These are phyloP conservation scores for Metarhizium rileyi DNA, from an alignment of 2,329 filamentous ascomycete genomes.

Conservation along the genomic window DNA sequence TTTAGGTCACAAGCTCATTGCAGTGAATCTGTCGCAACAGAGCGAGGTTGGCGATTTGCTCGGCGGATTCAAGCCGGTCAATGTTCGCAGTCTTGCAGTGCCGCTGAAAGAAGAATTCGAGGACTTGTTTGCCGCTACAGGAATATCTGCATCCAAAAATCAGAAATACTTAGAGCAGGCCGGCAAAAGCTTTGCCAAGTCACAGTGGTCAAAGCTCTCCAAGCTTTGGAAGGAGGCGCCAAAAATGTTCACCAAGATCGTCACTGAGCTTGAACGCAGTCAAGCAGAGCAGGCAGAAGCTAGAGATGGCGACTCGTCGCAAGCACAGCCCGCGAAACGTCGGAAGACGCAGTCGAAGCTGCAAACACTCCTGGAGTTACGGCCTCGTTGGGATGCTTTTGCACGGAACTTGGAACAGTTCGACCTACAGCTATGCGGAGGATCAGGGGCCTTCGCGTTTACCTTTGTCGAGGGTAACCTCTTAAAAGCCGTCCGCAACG, in stretches of 20 bases:
- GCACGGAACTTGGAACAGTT: conserved; percentile 65
- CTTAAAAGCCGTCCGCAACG: conserved; percentile 89
- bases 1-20: conserved; percentile 76
- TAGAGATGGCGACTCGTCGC: conserved; percentile 21
- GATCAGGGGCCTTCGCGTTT: conserved; percentile 75
- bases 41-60: conserved; percentile 94
- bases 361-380: conserved; percentile 47
- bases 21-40: conserved; percentile 95
- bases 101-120: conserved; percentile 93
- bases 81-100: conserved; percentile 75
- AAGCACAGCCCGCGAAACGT: conserved; percentile 60
- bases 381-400: conserved; percentile 72
- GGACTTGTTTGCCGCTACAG: conserved; percentile 73
- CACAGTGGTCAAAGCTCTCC: conserved; percentile 79
- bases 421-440: conserved; percentile 65
- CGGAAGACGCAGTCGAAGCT: conserved; percentile 58
- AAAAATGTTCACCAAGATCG: conserved; percentile 69
- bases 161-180: conserved; percentile 76
- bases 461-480: conserved; percentile 94
- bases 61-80: conserved; percentile 94
- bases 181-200: conserved; percentile 66
- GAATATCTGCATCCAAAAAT: conserved; percentile 81
- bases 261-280: conserved; percentile 42
- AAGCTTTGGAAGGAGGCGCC: conserved; percentile 84
- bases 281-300: conserved; percentile 28